phyloP scores from a whole-genome alignment of 306 rosid species.

The Morella rubra region DNA sequence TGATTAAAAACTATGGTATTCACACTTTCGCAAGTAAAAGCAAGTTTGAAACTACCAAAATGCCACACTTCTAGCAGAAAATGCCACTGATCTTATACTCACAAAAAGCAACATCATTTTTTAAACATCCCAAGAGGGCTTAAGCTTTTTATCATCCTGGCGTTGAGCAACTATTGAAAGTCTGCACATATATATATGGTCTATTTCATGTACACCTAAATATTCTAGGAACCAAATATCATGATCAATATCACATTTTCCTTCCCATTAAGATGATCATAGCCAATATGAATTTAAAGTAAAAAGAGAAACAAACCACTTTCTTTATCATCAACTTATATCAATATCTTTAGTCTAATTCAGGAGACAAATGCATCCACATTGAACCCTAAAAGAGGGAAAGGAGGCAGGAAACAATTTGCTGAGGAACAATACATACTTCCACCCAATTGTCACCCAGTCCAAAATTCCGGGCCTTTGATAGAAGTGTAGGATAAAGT shows the following conservation, averaged over 20 bases:
- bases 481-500: constrained; percentile 89
- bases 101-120: neutral
- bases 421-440: constrained; percentile 44
- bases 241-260: neutral
- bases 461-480: constrained; percentile 95
- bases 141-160: too few species aligned
- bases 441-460: constrained; percentile 84
- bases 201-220: neutral
- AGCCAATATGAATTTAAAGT: neutral
- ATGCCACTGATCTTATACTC: neutral
- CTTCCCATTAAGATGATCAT: neutral
- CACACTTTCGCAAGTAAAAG: neutral
- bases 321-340: neutral
- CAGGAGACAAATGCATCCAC: neutral
- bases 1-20: neutral
- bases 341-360: neutral
- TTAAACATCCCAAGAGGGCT: neutral
- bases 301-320: neutral
- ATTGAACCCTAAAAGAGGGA: constrained; percentile 16
- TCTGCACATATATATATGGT: neutral
- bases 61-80: neutral
- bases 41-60: neutral
- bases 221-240: neutral
- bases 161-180: too few species aligned
- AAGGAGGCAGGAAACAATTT: constrained; percentile 15